Base-by-base conservation (phyloP, 1,139 yeast species). In the Taphrina sp. region DNA sequence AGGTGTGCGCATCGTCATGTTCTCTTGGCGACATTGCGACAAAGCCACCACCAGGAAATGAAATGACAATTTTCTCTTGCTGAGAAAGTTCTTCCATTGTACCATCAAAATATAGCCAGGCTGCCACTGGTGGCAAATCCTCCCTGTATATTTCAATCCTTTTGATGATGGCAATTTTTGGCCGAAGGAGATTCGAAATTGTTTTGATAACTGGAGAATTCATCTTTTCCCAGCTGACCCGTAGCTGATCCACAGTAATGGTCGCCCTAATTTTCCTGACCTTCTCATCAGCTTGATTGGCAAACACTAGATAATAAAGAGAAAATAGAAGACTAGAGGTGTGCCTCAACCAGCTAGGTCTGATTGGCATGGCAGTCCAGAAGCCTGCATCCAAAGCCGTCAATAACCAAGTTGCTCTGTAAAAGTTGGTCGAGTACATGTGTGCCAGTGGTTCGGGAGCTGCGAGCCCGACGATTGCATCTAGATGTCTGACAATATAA, bases 371-470 rank as follows among this genome's bases (percentile, higher is more conserved):
- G 12, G 66, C 66, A 3, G 66, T 64, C 65, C 65, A 64, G 38
- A 64, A 64, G 5, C 66, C 66, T 2, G 66, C 66, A 39, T 64
- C 66, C 28, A 64, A 54, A 3, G 66, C 66, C 1, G 65, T 64
- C 22, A 64, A 42, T 7, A 64, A 54, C 65, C 66, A 63, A 5
- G 64, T 47, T 10, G 65, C 66, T 12, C 66, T 44, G 45, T 49
- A 64, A 49, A 63, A 64, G 23, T 58, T 42, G 22, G 61, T 47
- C 7, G 62, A 57, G 49, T 64, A 64, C 38, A 63, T 43, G 41
- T 61, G 58, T 14, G 64, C 63, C 26, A 64, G 38, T 1, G 66
- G 66, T 33, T 64, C 66, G 8, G 66, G 65, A 5, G 66, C 62
- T 35, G 47, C 59, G 16, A 64, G 44, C 22, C 62, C 62, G 35